Base-by-base conservation (phyloP, 2,329 filamentous ascomycete genomes). In the Nothophoma quercina region DNA sequence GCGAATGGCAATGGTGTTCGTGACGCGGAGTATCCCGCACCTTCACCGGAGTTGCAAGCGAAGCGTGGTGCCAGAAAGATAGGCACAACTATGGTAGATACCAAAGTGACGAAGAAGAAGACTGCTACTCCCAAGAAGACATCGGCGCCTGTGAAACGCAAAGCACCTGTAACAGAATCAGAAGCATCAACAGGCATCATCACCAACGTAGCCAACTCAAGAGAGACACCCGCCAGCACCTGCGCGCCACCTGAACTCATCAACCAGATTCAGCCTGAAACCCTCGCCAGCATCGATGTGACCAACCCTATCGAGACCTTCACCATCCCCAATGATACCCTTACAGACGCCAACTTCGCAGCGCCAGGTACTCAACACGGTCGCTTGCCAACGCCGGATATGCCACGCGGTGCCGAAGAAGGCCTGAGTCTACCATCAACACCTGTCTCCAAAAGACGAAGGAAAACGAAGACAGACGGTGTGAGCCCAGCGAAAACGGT, bases 381-480 rank as follows among this genome's bases (percentile, higher is more conserved):
- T 9, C 13, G 30, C 7, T 4, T 34, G 9, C 32, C 32, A 18
- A 19, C 32, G 16, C 32, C 33, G 2, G 53, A 56, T 2, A 15
- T 45, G 5, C 38, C 53, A 1, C 62, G 13, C 2, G 18, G 26
- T 21, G 28, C 63, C 40, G 53, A 51, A n/a, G n/a, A n/a, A n/a
- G n/a, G n/a, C n/a, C n/a, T n/a, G n/a, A n/a, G n/a, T 12, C 35
- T 55, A 6, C 65, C 67, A 21, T 19, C 65, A 55, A 74, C 72
- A 59, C 69, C 75, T 30, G 59, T 65, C 15, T 57, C 68, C 35
- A 72, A 70, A 6, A 26, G 63, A 18, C 69, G 65, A 51, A 48
- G 51, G 22, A 55, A 49, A 43, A 39, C 55, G 10, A 22, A 44
- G 7, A 18, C 35, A n/a, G n/a, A n/a, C n/a, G n/a, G n/a, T 13